Conservation (phyloP, 2,329 filamentous ascomycete species). For the Sclerotiophoma versabilis region DNA sequence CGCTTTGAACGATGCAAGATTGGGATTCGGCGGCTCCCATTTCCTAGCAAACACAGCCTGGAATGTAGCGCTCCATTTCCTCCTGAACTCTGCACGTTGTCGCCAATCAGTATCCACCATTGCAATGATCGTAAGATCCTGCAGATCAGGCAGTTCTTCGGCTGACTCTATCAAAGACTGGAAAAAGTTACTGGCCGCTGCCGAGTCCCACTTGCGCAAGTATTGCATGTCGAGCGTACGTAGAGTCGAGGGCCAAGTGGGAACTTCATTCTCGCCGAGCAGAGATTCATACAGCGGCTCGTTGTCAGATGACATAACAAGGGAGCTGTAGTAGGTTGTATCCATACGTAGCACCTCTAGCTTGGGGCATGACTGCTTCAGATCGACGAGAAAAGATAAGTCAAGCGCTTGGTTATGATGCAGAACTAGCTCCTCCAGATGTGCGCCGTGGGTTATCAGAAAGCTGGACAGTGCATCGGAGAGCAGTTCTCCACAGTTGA, state of each 20-base stretch:
- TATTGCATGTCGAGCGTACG: constrained; percentile 77
- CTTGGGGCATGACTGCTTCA: constrained; percentile 72
- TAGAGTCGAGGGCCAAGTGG: constrained; percentile 79
- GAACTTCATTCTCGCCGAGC: constrained; percentile 68
- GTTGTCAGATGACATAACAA: constrained; percentile 71
- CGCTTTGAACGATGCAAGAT: constrained; percentile 54
- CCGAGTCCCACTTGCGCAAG: constrained; percentile 75
- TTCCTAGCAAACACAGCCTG: constrained; percentile 69
- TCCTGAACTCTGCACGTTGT: constrained; percentile 78
- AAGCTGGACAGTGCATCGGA: constrained; percentile 71
- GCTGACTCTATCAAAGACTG: constrained; percentile 78
- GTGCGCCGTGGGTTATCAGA: constrained; percentile 69
- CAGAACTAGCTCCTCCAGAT: constrained; percentile 72
- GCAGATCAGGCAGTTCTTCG: constrained; percentile 68
- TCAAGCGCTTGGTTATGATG: constrained; percentile 82
- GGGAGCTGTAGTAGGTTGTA: constrained; percentile 76
- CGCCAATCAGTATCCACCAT: constrained; percentile 83
- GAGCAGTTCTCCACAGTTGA: constrained; percentile 79
- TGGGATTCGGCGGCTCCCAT: constrained; percentile 52
- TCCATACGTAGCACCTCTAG: constrained; percentile 78
- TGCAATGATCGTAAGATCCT: constrained; percentile 70
- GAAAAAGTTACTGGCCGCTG: constrained; percentile 78
- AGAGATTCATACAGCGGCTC: constrained; percentile 77
- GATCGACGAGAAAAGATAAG: constrained; percentile 72
- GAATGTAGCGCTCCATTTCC: constrained; percentile 77